Conservation (phyloP, 805 yeast genomes). For the Nakazawaea peltata region DNA sequence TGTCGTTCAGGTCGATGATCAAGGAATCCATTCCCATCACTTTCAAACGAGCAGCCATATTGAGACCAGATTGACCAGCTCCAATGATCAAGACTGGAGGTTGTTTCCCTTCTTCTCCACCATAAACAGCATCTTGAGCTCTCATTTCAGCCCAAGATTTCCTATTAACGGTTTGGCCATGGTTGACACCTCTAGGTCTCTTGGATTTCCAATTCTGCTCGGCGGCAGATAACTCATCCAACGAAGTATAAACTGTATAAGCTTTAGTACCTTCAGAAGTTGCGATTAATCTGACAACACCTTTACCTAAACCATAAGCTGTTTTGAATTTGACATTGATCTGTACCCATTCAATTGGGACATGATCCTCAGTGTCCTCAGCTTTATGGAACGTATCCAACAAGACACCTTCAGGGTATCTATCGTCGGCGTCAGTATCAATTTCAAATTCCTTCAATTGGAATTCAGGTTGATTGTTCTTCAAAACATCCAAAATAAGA, state of each 20-base stretch:
- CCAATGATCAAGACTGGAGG: conserved; percentile 38
- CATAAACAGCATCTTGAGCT: conserved; percentile 14
- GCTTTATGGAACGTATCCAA: conserved; percentile 21
- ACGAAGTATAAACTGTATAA: conserved; percentile 23
- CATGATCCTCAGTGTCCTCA: conserved; percentile 13
- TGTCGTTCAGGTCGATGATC: conserved; percentile 27
- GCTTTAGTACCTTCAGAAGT: conserved; percentile 25
- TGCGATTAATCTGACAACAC: conserved; percentile 22
- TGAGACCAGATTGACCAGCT: conserved; percentile 39
- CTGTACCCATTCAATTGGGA: conserved; percentile 29
- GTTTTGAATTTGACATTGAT: conserved; percentile 22
- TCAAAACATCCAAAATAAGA: conserved; percentile 16
- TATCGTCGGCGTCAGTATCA: conserved; percentile 21
- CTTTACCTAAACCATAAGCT: conserved; percentile 26
- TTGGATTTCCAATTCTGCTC: conserved; percentile 25
- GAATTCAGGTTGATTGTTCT: conserved; percentile 13
- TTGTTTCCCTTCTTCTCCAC: conserved; percentile 24
- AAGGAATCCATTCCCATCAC: conserved; percentile 31
- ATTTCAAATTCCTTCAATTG: conserved; percentile 20
- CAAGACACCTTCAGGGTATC: conserved; percentile 22
- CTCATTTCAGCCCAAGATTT: conserved; percentile 31
- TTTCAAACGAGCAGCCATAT: conserved; percentile 33
- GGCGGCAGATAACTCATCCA: conserved; percentile 24
- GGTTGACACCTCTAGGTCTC: conserved; percentile 29
- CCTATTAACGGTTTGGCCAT: conserved; percentile 29